These are phyloP conservation scores for Trametes pubescens DNA, from an alignment of 1,284 basidiomycete species.

Conservation along the genomic window DNA sequence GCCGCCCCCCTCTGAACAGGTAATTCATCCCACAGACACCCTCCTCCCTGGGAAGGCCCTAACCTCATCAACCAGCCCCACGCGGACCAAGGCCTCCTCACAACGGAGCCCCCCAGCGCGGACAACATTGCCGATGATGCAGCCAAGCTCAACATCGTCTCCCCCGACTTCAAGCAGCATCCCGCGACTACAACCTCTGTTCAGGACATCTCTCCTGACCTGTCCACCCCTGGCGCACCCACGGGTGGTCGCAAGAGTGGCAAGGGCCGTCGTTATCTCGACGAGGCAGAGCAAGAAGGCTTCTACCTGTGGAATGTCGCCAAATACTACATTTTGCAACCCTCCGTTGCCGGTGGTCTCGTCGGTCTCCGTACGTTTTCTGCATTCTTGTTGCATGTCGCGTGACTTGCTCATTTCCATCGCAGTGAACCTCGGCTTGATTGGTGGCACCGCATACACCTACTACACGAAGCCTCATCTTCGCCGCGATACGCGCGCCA, in stretches of 20 bases:
- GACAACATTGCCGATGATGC: slow-evolving; percentile 55
- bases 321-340: slow-evolving; percentile 70
- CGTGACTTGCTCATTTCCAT: slow-evolving; percentile 1
- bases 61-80: slow-evolving; percentile 55
- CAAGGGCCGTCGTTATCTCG: slow-evolving; percentile 44
- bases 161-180: slow-evolving; percentile 56
- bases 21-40: slow-evolving; percentile 21
- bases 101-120: slow-evolving; percentile 56
- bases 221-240: slow-evolving; percentile 20
- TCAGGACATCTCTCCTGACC: slow-evolving; percentile 31
- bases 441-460: slow-evolving; percentile 68
- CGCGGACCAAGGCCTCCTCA: slow-evolving; percentile 68
- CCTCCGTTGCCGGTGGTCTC: slow-evolving; percentile 77
- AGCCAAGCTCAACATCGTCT: slow-evolving; percentile 62
- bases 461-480: slow-evolving; percentile 74
- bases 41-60: slow-evolving; percentile 30
- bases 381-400: slow-evolving; percentile 9
- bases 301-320: slow-evolving; percentile 62
- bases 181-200: slow-evolving; percentile 53
- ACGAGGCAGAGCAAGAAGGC: slow-evolving; percentile 64
- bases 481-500: slow-evolving; percentile 63
- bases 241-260: slow-evolving; percentile 23
- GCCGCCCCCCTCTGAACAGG: slow-evolving; percentile 56
- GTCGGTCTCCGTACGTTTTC: slow-evolving; percentile 67
- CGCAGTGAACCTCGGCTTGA: slow-evolving; percentile 76